A percentile compares a stretch with the other conserved stretches of the same genome.
phyloP scores from a whole-genome alignment of 2,329 filamentous ascomycete genomes.

The Diaporthe citri region DNA sequence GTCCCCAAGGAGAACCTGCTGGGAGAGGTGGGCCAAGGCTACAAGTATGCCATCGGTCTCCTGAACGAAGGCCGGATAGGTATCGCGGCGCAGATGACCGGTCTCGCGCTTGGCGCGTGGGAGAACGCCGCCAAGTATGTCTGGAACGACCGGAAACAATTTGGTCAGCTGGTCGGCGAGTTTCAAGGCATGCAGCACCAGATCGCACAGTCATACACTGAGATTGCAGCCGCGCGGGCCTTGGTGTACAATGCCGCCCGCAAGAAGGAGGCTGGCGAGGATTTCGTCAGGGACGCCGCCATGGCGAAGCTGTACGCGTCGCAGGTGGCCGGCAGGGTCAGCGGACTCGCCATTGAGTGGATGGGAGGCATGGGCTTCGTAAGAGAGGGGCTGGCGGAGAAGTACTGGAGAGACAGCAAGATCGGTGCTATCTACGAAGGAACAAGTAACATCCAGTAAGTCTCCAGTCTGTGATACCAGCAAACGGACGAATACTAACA shows the following conservation, averaged over 20 bases:
- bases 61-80: slow-evolving; percentile 98
- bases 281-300: slow-evolving; percentile 95
- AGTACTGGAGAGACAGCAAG: slow-evolving; percentile 98
- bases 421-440: slow-evolving; percentile 98
- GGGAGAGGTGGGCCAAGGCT: slow-evolving; percentile 89
- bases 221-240: slow-evolving; percentile 91
- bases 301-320: slow-evolving; percentile 98
- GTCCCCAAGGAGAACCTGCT: slow-evolving; percentile 90
- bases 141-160: slow-evolving; percentile 99
- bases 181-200: slow-evolving; percentile 99
- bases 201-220: slow-evolving; percentile 93
- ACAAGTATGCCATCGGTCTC: slow-evolving; percentile 96
- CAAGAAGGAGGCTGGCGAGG: slow-evolving; percentile 97
- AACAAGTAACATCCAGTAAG: slow-evolving; percentile 80
- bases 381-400: slow-evolving; percentile 94
- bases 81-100: slow-evolving; percentile 99
- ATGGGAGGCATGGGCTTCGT: slow-evolving; percentile 99
- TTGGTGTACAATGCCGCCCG: slow-evolving; percentile 96
- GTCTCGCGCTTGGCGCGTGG: slow-evolving; percentile 91
- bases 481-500: slow-evolving; percentile 44
- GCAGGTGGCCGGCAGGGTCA: slow-evolving; percentile 90
- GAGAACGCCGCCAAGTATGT: slow-evolving; percentile 96
- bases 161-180: slow-evolving; percentile 91
- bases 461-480: slow-evolving; percentile 29
- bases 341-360: slow-evolving; percentile 92